A percentile compares a stretch with the other conserved stretches of the same genome.
phyloP scores from a whole-genome alignment of 2,329 filamentous ascomycete genomes.

The Metarhizium rileyi region DNA sequence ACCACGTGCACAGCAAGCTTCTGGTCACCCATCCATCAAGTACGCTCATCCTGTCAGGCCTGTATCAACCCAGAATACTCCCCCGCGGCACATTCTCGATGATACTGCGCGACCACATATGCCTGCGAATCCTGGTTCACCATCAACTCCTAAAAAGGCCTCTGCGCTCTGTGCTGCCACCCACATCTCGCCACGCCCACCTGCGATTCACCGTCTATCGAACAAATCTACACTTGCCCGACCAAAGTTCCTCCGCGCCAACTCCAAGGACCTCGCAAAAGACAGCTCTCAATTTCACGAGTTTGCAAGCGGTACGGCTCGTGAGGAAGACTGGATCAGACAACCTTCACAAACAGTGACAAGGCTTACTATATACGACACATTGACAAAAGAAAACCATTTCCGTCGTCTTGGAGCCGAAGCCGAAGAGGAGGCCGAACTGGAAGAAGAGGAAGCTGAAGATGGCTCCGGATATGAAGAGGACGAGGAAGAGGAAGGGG shows the following conservation, averaged over 20 bases:
- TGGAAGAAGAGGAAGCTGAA: slow-evolving; percentile 56
- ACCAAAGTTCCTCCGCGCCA: slow-evolving; percentile 40
- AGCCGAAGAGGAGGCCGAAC: slow-evolving; percentile 77
- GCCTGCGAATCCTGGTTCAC: slow-evolving; percentile 15
- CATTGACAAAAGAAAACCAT: slow-evolving; percentile 77
- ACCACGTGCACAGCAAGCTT: slow-evolving; percentile 27
- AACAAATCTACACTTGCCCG: slow-evolving; percentile 16
- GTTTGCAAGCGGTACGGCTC: slow-evolving; percentile 72
- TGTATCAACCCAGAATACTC: slow-evolving; percentile 29
- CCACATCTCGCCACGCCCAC: slow-evolving; percentile 14
- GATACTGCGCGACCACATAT: slow-evolving; percentile 5
- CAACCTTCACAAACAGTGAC: slow-evolving; percentile 54
- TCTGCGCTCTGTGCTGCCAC: slow-evolving; percentile 14
- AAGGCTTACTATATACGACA: slow-evolving; percentile 82
- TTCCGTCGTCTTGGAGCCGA: slow-evolving; percentile 82
- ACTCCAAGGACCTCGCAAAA: slow-evolving; percentile 38
- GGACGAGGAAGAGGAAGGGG: slow-evolving; percentile 38
- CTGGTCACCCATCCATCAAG: slow-evolving; percentile 57
- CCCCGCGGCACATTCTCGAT: slow-evolving; percentile 18
- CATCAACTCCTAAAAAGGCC: slow-evolving; percentile 22
- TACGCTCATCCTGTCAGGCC: slow-evolving; percentile 58
- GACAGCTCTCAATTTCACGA: slow-evolving; percentile 71
- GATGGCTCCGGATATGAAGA: slow-evolving; percentile 33
- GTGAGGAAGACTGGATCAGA: slow-evolving; percentile 84
- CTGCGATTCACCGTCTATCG: slow-evolving; percentile 10